These are phyloP conservation scores for Coemansia sp. DNA, from an alignment of 192 early-diverging fungal species.

Conservation along the genomic window DNA sequence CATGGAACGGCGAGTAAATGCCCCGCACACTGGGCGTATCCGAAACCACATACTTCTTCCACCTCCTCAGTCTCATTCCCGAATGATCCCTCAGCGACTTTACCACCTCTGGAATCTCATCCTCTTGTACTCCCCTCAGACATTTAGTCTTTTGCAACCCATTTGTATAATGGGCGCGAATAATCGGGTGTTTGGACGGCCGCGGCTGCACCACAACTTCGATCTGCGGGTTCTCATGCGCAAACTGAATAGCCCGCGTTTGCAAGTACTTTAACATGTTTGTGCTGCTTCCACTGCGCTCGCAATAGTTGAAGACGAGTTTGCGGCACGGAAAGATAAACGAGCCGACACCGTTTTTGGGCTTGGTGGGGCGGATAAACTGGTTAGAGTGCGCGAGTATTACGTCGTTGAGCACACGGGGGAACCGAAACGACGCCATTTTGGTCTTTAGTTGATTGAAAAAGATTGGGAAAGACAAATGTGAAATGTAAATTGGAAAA, in stretches of 20 bases:
- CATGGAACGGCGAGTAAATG: slow-evolving; percentile 82
- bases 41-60: slow-evolving; percentile 73
- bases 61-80: slow-evolving; percentile 59
- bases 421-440: slow-evolving; percentile 46
- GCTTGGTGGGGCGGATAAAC: slow-evolving; percentile 30
- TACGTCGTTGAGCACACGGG: slow-evolving; percentile 41
- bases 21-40: slow-evolving; percentile 77
- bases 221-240: slow-evolving; percentile 74
- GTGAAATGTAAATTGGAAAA: too few species aligned
- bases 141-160: slow-evolving; percentile 58
- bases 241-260: slow-evolving; percentile 59
- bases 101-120: slow-evolving; percentile 65
- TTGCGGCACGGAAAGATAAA: slow-evolving; percentile 77
- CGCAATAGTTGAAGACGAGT: slow-evolving; percentile 81
- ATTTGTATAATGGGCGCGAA: slow-evolving; percentile 70
- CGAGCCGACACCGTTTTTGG: slow-evolving; percentile 70
- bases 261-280: slow-evolving; percentile 77
- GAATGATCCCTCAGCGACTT: slow-evolving; percentile 64
- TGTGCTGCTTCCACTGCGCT: slow-evolving; percentile 74
- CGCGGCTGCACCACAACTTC: slow-evolving; percentile 73
- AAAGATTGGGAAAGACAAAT: not conserved
- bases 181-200: slow-evolving; percentile 71
- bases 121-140: slow-evolving; percentile 60
- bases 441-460: slow-evolving; percentile 1
- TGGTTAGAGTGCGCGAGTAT: slow-evolving; percentile 33